Evolutionary conservation across 805 yeast species (phyloP).

Genomic region (Blastobotrys chiropterorum): DNA sequence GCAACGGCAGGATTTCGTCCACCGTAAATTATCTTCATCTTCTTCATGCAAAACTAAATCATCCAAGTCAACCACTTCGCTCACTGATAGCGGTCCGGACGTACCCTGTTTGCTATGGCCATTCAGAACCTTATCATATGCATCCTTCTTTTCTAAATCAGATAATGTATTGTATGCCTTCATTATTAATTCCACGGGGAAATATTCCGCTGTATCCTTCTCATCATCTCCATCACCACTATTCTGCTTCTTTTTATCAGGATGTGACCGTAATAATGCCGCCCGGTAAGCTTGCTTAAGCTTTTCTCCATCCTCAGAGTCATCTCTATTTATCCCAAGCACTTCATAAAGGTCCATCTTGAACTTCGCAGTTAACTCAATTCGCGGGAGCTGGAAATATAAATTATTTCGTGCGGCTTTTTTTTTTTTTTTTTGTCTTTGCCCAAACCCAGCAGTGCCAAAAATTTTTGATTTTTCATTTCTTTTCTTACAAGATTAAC

Average conservation of each 20-base stretch:
- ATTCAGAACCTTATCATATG: slow-evolving; percentile 49
- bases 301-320: slow-evolving; percentile 25
- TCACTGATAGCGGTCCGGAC: slow-evolving; percentile 26
- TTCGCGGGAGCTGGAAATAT: background rate
- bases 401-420: slow-evolving; percentile 6
- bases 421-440: background rate
- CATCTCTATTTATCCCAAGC: slow-evolving; percentile 41
- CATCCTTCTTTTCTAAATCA: slow-evolving; percentile 34
- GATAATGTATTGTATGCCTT: slow-evolving; percentile 57
- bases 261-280: slow-evolving; percentile 61
- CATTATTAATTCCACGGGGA: slow-evolving; percentile 43
- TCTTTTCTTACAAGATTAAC: background rate
- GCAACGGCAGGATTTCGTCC: slow-evolving; percentile 33
- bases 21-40: slow-evolving; percentile 16
- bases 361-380: too few species aligned
- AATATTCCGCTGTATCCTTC: background rate
- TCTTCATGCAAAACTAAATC: slow-evolving; percentile 46
- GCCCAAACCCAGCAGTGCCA: background rate
- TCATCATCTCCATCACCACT: slow-evolving; percentile 2
- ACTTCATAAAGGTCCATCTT: slow-evolving; percentile 43
- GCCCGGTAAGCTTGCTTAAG: slow-evolving; percentile 60
- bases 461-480: background rate
- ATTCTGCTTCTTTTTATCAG: slow-evolving; percentile 51
- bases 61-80: slow-evolving; percentile 61
- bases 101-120: slow-evolving; percentile 12